These are phyloP conservation scores for Mycena sanguinolenta DNA, from an alignment of 768 basidiomycete species.

Conservation along the genomic window DNA sequence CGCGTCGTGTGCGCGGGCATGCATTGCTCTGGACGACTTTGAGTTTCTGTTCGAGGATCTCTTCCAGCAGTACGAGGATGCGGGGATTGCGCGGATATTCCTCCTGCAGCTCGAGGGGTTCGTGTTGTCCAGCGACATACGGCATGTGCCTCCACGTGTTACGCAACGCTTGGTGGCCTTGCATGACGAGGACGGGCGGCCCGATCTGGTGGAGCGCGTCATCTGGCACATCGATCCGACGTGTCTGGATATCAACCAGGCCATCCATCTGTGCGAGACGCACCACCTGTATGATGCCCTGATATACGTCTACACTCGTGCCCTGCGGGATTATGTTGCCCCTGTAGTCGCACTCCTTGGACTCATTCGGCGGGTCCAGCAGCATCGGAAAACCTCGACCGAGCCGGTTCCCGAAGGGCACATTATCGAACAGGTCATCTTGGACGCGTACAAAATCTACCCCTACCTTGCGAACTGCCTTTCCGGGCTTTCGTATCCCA, in stretches of 20 bases:
- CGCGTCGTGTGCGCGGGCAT: conserved; percentile 80
- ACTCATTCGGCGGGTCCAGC: conserved; percentile 79
- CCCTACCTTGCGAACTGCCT: conserved; percentile 87
- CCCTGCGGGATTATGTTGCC: conserved; percentile 88
- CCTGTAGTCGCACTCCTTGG: conserved; percentile 89
- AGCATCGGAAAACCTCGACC: conserved; percentile 57
- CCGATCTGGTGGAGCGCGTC: conserved; percentile 85
- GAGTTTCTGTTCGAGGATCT: conserved; percentile 95
- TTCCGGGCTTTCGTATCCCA: conserved; percentile 89
- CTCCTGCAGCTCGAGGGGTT: conserved; percentile 85
- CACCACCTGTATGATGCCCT: conserved; percentile 93
- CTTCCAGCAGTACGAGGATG: conserved; percentile 89
- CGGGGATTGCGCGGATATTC: conserved; percentile 88
- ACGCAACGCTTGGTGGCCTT: conserved; percentile 86
- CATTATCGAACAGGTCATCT: conserved; percentile 66
- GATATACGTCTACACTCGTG: conserved; percentile 92
- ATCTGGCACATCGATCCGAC: conserved; percentile 97
- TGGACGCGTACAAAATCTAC: conserved; percentile 93
- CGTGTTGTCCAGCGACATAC: conserved; percentile 80
- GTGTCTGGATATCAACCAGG: conserved; percentile 94
- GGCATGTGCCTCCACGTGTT: conserved; percentile 85
- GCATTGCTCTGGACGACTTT: conserved; percentile 82
- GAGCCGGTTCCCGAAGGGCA: conserved; percentile 49
- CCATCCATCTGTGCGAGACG: conserved; percentile 85
- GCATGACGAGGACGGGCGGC: conserved; percentile 78